phyloP scores from a whole-genome alignment of 2,329 filamentous ascomycete species.

The Sclerotinia subarctica region DNA sequence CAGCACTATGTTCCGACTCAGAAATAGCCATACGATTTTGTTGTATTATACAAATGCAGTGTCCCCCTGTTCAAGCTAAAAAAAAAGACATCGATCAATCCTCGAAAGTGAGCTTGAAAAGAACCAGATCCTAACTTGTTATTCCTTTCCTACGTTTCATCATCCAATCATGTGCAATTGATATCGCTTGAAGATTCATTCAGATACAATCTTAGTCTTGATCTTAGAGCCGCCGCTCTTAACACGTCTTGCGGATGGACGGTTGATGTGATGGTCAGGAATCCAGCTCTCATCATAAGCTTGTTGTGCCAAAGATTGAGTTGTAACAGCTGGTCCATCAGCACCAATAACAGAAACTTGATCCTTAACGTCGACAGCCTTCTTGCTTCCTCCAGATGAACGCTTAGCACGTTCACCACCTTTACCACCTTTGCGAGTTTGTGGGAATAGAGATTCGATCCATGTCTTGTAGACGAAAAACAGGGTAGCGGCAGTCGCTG shows the following conservation, averaged over 20 bases:
- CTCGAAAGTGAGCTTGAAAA: background rate
- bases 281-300: slow-evolving; percentile 40
- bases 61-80: background rate
- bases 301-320: slow-evolving; percentile 34
- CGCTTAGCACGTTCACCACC: slow-evolving; percentile 50
- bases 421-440: slow-evolving; percentile 60
- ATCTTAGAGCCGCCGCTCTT: slow-evolving; percentile 49
- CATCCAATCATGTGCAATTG: background rate
- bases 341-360: slow-evolving; percentile 65
- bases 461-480: slow-evolving; percentile 99
- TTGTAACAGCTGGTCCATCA: slow-evolving; percentile 42
- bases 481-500: slow-evolving; percentile 71
- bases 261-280: slow-evolving; percentile 71
- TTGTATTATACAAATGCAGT: slow-evolving; percentile 21
- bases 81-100: background rate
- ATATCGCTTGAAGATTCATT: slow-evolving; percentile 3
- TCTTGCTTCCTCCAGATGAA: slow-evolving; percentile 62
- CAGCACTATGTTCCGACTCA: background rate
- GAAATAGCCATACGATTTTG: slow-evolving; percentile 4
- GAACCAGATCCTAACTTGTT: background rate
- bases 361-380: slow-evolving; percentile 52
- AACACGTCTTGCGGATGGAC: slow-evolving; percentile 68
- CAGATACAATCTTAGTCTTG: slow-evolving; percentile 27
- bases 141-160: slow-evolving; percentile 9
- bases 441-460: slow-evolving; percentile 93